Evolutionary conservation across 139 green algal species (phyloP).

Genomic region (Closterium sp.): DNA sequence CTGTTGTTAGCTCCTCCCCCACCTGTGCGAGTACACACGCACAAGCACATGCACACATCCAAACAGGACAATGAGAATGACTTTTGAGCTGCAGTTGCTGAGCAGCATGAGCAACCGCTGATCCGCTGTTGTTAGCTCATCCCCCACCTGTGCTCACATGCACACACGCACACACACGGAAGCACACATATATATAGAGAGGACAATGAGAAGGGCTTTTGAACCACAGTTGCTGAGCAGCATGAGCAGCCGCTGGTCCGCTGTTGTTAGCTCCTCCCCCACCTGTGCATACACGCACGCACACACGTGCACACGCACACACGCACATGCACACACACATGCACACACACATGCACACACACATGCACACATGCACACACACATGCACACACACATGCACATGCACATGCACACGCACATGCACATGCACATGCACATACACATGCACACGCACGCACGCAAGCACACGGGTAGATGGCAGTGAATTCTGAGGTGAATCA

Average conservation of each 20-base stretch:
- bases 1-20: no score
- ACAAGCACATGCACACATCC: no score
- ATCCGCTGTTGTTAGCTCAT: conserved; percentile 11
- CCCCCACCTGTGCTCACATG: conserved; percentile 34
- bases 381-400: not conserved
- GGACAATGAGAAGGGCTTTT: no score
- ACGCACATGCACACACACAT: not conserved
- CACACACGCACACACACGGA: no score
- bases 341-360: not conserved
- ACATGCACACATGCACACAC: not conserved
- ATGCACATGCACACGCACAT: not conserved
- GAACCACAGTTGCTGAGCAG: no score
- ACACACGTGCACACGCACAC: not conserved
- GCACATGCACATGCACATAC: not conserved
- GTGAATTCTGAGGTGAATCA: no score
- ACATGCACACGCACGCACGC: not conserved
- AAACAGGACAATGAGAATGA: no score
- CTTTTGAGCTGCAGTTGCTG: conserved; percentile 34
- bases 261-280: no score
- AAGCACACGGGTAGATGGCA: no score
- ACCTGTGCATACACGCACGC: not conserved
- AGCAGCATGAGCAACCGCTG: conserved; percentile 47
- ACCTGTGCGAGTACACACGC: no score
- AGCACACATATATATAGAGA: no score
- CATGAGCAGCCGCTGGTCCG: no score